Conservation (phyloP, 495 filamentous ascomycete species). For the Ramalina intermedia region DNA sequence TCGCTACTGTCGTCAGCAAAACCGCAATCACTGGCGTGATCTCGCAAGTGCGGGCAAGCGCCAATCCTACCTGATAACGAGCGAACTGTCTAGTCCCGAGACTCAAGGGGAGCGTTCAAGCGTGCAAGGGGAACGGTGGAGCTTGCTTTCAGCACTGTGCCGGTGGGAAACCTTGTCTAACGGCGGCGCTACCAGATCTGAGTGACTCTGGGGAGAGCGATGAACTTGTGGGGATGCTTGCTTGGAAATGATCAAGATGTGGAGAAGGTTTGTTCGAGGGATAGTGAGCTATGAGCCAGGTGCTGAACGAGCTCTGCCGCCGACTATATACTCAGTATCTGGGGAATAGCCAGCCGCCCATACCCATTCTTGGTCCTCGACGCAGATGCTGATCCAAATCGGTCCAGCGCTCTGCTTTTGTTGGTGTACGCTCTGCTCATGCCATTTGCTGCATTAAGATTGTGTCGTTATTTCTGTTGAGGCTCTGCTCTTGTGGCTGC, state of each 20-base stretch:
- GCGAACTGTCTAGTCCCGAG: no score
- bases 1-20: constrained; percentile 10
- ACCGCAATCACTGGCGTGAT: neutral
- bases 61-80: no score
- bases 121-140: neutral
- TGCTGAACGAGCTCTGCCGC: neutral
- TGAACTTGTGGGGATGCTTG: neutral
- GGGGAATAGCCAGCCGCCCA: constrained; percentile 3
- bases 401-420: constrained; percentile 1
- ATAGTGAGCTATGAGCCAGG: no score
- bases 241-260: neutral
- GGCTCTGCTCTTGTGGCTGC: constrained; percentile 1
- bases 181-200: neutral
- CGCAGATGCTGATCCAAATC: neutral
- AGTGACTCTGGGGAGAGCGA: neutral
- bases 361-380: neutral
- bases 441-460: neutral
- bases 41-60: no score
- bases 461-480: constrained; percentile 1
- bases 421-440: neutral
- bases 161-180: neutral
- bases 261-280: no score
- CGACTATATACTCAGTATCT: neutral
- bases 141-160: neutral
- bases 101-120: no score